A percentile compares a stretch with the other conserved stretches of the same genome.
phyloP scores from a whole-genome alignment of 306 rosid genomes.

The Vicia faba region DNA sequence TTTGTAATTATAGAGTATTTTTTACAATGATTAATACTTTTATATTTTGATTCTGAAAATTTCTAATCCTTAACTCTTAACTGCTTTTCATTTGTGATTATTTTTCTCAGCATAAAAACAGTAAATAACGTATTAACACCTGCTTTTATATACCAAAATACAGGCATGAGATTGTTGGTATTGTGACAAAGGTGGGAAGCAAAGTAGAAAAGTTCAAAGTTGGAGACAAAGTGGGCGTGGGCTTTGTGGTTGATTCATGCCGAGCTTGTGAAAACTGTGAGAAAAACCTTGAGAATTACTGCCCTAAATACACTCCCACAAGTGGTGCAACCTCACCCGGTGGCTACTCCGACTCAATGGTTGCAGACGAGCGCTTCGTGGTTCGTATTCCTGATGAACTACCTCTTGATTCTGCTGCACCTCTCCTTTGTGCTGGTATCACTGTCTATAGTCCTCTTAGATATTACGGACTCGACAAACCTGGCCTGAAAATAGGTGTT shows the following conservation, averaged over 20 bases:
- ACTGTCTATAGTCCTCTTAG: conserved; percentile 49
- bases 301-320: conserved; percentile 42
- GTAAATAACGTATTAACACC: too few relatives aligned
- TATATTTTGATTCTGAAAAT: too few relatives aligned
- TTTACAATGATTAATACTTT: too few relatives aligned
- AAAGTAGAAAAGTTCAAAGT: conserved; percentile 50
- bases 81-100: too few relatives aligned
- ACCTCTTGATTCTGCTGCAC: conserved; percentile 44
- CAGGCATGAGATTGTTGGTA: conserved; percentile 52
- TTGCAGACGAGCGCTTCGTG: conserved; percentile 45
- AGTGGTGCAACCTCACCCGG: conserved; percentile 43
- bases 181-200: conserved; percentile 38
- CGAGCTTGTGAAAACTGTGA: conserved; percentile 45
- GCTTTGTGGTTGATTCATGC: conserved; percentile 54
- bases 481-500: conserved; percentile 36
- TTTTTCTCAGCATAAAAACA: too few relatives aligned
- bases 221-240: conserved; percentile 61
- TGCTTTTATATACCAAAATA: too few relatives aligned
- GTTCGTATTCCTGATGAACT: conserved; percentile 46
- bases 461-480: conserved; percentile 44
- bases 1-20: too few relatives aligned
- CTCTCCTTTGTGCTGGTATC: conserved; percentile 52
- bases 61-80: too few relatives aligned
- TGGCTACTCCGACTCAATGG: conserved; percentile 58
- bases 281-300: conserved; percentile 46